Percentiles rank a stretch among this genome's conserved stretches.
phyloP scores from a whole-genome alignment of 2,329 filamentous ascomycete species.

The Trichophyton verrucosum region DNA sequence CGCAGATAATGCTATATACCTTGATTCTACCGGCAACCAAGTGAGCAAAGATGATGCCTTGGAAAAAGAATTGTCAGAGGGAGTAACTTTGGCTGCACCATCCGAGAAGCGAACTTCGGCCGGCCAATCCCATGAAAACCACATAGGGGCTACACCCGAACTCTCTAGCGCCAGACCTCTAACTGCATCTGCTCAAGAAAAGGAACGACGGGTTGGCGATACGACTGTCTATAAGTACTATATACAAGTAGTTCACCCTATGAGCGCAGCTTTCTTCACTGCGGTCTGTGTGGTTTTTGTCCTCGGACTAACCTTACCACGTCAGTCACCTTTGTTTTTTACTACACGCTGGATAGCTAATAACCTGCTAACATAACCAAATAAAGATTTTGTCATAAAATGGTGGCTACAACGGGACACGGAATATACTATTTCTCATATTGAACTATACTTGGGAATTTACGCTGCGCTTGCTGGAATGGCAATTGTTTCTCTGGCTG shows the following conservation, averaged over 20 bases:
- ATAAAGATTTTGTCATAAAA: not conserved
- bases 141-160: not conserved
- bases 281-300: not conserved
- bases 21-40: not conserved
- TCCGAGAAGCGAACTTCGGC: not conserved
- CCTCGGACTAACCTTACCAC: not conserved
- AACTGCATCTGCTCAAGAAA: not conserved
- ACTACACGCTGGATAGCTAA: not conserved
- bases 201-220: constrained; percentile 1
- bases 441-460: not conserved
- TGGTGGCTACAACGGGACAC: not conserved
- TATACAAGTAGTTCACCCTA: not conserved
- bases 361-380: too few species aligned
- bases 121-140: not conserved
- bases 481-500: not conserved
- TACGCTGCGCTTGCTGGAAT: not conserved
- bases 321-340: not conserved
- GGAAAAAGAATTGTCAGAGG: not conserved
- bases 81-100: too few species aligned
- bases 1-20: constrained; percentile 13
- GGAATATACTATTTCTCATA: not conserved
- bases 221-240: constrained; percentile 5
- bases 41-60: not conserved
- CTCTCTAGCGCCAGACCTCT: not conserved
- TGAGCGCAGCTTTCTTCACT: not conserved